Conservation (phyloP, 1,284 basidiomycete genomes). For the Ustanciosporium gigantosporum region DNA sequence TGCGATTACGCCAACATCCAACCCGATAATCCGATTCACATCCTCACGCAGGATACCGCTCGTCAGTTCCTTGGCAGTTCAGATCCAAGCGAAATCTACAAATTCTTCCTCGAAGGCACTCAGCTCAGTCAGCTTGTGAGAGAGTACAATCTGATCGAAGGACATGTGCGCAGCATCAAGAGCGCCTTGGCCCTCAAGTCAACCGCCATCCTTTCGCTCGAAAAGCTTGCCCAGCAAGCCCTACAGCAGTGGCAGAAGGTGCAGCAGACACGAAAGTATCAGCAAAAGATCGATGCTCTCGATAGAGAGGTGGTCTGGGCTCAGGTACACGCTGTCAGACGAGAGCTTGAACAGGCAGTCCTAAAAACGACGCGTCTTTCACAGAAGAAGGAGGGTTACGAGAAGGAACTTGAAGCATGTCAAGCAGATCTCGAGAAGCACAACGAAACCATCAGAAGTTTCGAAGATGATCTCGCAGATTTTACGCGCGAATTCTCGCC, state of each 20-base stretch:
- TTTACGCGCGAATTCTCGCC: conserved; percentile 24
- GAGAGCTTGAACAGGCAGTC: conserved; percentile 43
- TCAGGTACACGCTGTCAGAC: conserved; percentile 75
- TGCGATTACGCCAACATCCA: conserved; percentile 96
- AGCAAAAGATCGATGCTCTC: conserved; percentile 71
- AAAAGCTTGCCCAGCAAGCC: conserved; percentile 69
- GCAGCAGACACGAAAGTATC: conserved; percentile 72
- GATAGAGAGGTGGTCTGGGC: conserved; percentile 87
- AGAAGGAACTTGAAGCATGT: conserved; percentile 21
- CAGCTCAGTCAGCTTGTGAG: conserved; percentile 84
- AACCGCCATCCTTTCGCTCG: conserved; percentile 75
- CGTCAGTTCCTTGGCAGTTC: conserved; percentile 86
- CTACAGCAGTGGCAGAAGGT: conserved; percentile 72
- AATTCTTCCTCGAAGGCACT: conserved; percentile 89
- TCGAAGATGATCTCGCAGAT: conserved; percentile 21
- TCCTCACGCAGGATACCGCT: conserved; percentile 67
- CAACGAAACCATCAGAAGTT: conserved; percentile 23
- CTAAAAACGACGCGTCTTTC: conserved; percentile 31
- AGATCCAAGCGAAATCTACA: conserved; percentile 81
- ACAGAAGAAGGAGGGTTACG: conserved; percentile 22
- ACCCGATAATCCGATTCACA: conserved; percentile 94
- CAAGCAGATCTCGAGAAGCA: conserved; percentile 18
- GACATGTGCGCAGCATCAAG: conserved; percentile 46
- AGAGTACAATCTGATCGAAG: conserved; percentile 77
- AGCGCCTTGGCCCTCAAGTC: conserved; percentile 61